phyloP scores from a whole-genome alignment of 106 monocot species.

The Acorus gramineus region DNA sequence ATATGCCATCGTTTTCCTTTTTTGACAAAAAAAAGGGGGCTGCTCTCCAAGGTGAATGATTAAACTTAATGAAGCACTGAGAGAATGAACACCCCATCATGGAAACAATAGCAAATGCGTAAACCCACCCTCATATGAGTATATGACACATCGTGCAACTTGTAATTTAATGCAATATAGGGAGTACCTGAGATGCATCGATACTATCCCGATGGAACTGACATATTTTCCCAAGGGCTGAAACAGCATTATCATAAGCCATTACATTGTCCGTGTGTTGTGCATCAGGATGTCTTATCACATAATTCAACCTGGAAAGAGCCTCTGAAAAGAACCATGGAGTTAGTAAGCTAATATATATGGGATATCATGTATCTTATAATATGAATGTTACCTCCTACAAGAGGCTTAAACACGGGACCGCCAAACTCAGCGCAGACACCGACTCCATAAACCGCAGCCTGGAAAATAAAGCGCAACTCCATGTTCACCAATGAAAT shows the following conservation, averaged over 20 bases:
- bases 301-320: constrained; percentile 68
- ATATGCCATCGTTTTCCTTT: too few relatives aligned
- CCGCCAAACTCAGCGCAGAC: constrained; percentile 92
- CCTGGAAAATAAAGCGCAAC: constrained; percentile 32
- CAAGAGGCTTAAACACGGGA: constrained; percentile 70
- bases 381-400: constrained; percentile 56
- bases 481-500: neutral
- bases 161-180: neutral
- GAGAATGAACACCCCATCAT: too few relatives aligned
- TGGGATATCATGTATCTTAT: neutral
- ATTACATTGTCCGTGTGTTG: constrained; percentile 66
- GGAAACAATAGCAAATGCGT: too few relatives aligned
- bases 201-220: constrained; percentile 66
- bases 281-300: constrained; percentile 69
- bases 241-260: constrained; percentile 98
- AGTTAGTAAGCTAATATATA: neutral
- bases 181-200: constrained; percentile 70
- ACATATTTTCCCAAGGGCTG: constrained; percentile 89
- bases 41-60: too few relatives aligned
- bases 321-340: constrained; percentile 47
- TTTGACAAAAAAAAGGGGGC: too few relatives aligned
- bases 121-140: too few relatives aligned
- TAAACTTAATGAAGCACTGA: too few relatives aligned
- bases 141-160: too few relatives aligned
- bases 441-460: constrained; percentile 95